A percentile compares a stretch with the other conserved stretches of the same genome.
phyloP scores from a whole-genome alignment of 2,329 filamentous ascomycete species.

The Ceratocystis cacaofunesta region DNA sequence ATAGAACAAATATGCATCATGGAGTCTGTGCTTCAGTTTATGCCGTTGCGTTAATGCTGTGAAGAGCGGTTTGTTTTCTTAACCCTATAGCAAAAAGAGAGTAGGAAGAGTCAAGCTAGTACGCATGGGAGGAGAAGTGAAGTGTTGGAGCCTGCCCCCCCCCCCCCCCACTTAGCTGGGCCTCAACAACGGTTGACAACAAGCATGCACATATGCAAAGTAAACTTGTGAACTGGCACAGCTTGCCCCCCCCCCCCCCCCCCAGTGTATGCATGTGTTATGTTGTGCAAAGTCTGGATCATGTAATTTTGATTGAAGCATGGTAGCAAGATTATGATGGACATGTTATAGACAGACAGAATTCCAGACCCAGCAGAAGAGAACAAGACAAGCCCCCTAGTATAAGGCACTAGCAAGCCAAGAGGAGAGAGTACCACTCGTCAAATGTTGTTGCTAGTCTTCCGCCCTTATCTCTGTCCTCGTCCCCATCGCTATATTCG shows the following conservation, averaged over 20 bases:
- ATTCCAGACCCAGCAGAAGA: neutral
- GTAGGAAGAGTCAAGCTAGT: neutral
- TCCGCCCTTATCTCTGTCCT: too few species aligned
- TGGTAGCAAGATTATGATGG: neutral
- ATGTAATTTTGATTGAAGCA: neutral
- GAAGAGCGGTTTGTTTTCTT: neutral
- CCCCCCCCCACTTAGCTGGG: neutral
- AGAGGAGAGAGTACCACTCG: too few species aligned
- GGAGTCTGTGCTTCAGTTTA: neutral
- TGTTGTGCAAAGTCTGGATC: neutral
- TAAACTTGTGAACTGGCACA: neutral
- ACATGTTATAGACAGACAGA: neutral
- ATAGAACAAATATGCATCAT: neutral
- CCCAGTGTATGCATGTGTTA: too few species aligned
- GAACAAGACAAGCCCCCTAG: neutral
- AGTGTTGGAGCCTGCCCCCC: neutral
- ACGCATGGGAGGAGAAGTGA: neutral
- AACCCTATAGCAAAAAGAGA: neutral
- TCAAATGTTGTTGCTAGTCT: too few species aligned
- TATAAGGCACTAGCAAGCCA: too few species aligned
- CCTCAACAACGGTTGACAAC: neutral
- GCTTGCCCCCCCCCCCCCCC: neutral
- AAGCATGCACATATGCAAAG: neutral
- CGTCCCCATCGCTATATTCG: too few species aligned
- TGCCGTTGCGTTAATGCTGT: neutral